phyloP scores from a whole-genome alignment of 768 basidiomycete genomes.

The Phlebiopsis gigantea region DNA sequence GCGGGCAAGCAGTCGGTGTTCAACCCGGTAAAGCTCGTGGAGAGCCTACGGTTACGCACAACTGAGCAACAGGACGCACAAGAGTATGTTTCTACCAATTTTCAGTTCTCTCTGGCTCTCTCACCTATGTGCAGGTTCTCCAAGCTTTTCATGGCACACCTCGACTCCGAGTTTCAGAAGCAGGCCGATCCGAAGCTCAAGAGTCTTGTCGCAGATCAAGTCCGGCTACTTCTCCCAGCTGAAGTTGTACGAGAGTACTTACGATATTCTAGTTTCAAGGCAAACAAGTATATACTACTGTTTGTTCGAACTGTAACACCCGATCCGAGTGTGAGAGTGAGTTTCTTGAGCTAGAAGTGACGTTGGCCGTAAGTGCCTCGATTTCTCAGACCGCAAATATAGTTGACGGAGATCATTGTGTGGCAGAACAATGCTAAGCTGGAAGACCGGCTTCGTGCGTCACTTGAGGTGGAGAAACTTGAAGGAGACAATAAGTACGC shows the following conservation, averaged over 20 bases:
- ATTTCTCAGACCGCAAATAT: too few relatives aligned
- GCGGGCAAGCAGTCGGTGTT: conserved; percentile 63
- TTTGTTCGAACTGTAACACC: conserved; percentile 64
- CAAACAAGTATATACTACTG: conserved; percentile 72
- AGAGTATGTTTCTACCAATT: conserved; percentile 52
- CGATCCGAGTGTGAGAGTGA: conserved; percentile 63
- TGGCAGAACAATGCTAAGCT: conserved; percentile 64
- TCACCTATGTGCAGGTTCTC: conserved; percentile 59
- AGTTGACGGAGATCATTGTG: not conserved
- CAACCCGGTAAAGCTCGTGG: conserved; percentile 81
- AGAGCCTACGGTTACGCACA: conserved; percentile 74
- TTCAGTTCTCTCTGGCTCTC: conserved; percentile 1
- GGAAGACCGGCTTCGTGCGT: conserved; percentile 62
- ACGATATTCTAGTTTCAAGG: conserved; percentile 72
- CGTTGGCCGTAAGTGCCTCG: conserved; percentile 53
- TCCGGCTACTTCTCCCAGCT: conserved; percentile 23
- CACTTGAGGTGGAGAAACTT: conserved; percentile 66
- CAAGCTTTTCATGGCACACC: conserved; percentile 88
- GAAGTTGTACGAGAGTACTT: not conserved
- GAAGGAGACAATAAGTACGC: conserved; percentile 81
- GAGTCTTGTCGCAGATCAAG: conserved; percentile 72
- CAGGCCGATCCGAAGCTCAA: conserved; percentile 59
- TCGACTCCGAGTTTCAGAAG: conserved; percentile 84
- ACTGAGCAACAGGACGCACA: conserved; percentile 96
- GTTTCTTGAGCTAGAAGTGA: conserved; percentile 88